Base-by-base conservation (phyloP, 1,139 yeast genomes). In the Tardiomyces blankii region DNA sequence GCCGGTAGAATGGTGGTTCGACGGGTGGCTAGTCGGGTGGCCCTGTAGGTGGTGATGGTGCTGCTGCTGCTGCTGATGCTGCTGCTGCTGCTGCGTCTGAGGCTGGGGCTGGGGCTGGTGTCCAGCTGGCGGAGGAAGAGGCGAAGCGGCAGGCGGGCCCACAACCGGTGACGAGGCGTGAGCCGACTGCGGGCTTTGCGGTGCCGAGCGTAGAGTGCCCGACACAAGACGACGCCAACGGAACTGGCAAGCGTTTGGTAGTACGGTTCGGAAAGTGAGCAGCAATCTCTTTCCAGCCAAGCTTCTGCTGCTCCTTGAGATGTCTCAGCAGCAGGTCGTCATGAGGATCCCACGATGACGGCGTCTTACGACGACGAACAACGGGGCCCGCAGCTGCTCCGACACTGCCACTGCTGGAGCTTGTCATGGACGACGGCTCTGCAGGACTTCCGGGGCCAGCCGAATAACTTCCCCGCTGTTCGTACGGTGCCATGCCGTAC, bases 241-340 rank as follows among this genome's bases (percentile, higher is more conserved):
- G 59, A 83, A 83, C 60, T 83, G 93, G 58, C 91, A 83, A 5
- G 91, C 91, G 60, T 83, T n/a, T 83, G 28, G 91, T 84, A 2
- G 91, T 83, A 60, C 93, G 68, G 57, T 79, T 76, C 44, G 70
- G 72, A 64, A 83, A 83, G 57, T 82, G 75, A 42, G 75, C 67
- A 13, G 91, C 82, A 46, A 83, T 82, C 54, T 82, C 89, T 64
- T 82, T 82, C 91, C 91, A 83, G 13, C 91, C 91, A 43, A 82
- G 66, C 59, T 81, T 81, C 57, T 77, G 80, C 49, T 70, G 75
- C 60, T 83, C 91, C 62, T 83, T 83, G 50, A 83, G 67, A 56
- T 79, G 83, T 63, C 83, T 72, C 49, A 83, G 68, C 41, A 82
- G 69, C 46, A 75, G 64, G 58, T 83, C 93, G 58, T 83, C 91